A percentile compares a stretch with the other conserved stretches of the same genome.
phyloP scores from a whole-genome alignment of 2,329 filamentous ascomycete genomes.

The Penicillium janthinellum region DNA sequence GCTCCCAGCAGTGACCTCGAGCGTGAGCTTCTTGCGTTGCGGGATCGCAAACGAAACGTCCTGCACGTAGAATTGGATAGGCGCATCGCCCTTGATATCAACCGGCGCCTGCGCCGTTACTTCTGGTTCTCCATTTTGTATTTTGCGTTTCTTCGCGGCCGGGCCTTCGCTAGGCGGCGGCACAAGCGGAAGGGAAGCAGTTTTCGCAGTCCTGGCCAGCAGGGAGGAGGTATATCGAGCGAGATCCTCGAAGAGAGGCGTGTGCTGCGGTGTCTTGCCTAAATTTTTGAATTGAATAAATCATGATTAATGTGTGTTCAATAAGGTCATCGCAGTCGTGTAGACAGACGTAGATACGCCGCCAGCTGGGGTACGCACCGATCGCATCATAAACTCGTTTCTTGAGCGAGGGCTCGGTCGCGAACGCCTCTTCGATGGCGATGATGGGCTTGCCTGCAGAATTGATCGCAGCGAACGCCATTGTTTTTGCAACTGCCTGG shows the following conservation, averaged over 20 bases:
- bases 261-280: constrained; percentile 43
- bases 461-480: constrained; percentile 45
- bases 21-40: constrained; percentile 63
- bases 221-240: constrained; percentile 47
- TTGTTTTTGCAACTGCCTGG: constrained; percentile 28
- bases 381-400: constrained; percentile 49
- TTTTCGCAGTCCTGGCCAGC: constrained; percentile 36
- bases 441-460: constrained; percentile 26
- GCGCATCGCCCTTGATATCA: constrained; percentile 37
- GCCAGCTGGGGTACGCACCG: constrained; percentile 34
- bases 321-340: constrained; percentile 5
- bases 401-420: constrained; percentile 40
- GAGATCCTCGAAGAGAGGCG: constrained; percentile 52
- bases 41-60: constrained; percentile 65
- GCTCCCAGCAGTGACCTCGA: constrained; percentile 55
- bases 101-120: constrained; percentile 33
- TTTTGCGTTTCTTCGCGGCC: constrained; percentile 53
- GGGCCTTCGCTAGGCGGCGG: constrained; percentile 35
- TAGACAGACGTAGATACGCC: constrained; percentile 12
- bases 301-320: constrained; percentile 18
- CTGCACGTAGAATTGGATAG: constrained; percentile 49
- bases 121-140: constrained; percentile 42
- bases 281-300: constrained; percentile 10
- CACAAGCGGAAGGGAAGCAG: constrained; percentile 30
- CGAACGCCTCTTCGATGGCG: constrained; percentile 46